A percentile compares a stretch with the other conserved stretches of the same genome.
phyloP scores from a whole-genome alignment of 495 filamentous ascomycete genomes.

The Rostrohypoxylon terebratum region DNA sequence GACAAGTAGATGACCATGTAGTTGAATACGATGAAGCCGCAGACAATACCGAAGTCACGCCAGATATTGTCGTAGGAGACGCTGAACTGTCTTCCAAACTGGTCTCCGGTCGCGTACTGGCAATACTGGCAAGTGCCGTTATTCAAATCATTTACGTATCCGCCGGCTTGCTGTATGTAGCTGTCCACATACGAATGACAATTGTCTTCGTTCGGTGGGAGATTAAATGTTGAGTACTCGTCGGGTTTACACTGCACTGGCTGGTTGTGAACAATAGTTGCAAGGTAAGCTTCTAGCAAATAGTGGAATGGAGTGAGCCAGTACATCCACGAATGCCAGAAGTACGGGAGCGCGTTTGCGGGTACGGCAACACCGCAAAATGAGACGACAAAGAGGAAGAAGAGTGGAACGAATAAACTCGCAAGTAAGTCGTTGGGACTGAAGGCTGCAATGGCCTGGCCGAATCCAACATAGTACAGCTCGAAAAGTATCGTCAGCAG shows the following conservation, averaged over 20 bases:
- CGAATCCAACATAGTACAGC: constrained; percentile 77
- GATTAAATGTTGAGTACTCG: constrained; percentile 69
- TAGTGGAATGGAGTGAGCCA: constrained; percentile 73
- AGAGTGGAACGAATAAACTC: constrained; percentile 72
- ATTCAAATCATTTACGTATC: constrained; percentile 62
- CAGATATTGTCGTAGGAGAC: constrained; percentile 50
- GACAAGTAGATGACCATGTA: constrained; percentile 63
- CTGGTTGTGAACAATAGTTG: constrained; percentile 64
- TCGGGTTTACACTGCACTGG: constrained; percentile 65
- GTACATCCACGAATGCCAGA: constrained; percentile 76
- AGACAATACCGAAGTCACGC: constrained; percentile 65
- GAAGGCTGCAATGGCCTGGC: constrained; percentile 80
- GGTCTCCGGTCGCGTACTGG: constrained; percentile 44
- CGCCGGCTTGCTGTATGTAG: constrained; percentile 60
- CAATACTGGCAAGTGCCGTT: constrained; percentile 43
- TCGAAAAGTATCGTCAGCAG: constrained; percentile 72
- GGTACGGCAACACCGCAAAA: constrained; percentile 76
- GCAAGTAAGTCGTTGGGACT: constrained; percentile 79
- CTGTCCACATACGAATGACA: constrained; percentile 64
- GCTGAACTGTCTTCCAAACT: constrained; percentile 48
- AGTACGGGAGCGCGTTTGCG: constrained; percentile 63
- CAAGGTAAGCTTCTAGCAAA: constrained; percentile 68
- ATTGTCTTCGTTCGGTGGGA: constrained; percentile 60
- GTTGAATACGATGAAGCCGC: constrained; percentile 67
- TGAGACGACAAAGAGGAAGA: constrained; percentile 71